A percentile compares a stretch with the other conserved stretches of the same genome.
These are phyloP conservation scores for Hypoxylon cercidicola DNA, from an alignment of 495 filamentous ascomycete species.

Conservation along the genomic window DNA sequence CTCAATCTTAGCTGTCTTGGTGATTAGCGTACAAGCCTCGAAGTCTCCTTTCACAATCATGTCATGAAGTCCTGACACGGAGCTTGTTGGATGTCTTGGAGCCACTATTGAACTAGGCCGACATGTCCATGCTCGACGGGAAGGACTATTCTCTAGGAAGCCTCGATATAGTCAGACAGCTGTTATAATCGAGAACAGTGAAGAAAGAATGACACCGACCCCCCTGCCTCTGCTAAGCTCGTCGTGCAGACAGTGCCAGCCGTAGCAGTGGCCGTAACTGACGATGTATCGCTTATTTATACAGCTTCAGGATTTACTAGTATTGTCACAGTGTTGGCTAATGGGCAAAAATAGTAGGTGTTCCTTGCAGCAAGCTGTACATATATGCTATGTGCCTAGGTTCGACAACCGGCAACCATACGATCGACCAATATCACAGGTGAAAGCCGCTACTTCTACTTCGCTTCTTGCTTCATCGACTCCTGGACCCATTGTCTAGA, in stretches of 20 bases:
- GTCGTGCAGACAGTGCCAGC: not conserved
- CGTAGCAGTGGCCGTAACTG: not conserved
- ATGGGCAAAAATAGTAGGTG: not conserved
- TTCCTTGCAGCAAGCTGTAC: too few relatives aligned
- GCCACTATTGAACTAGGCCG: not conserved
- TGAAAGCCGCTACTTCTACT: constrained; percentile 31
- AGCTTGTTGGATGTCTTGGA: not conserved
- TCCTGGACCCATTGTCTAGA: constrained; percentile 68
- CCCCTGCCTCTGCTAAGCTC: not conserved
- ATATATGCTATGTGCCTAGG: too few relatives aligned
- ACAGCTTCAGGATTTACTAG: not conserved
- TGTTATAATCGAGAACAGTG: too few relatives aligned
- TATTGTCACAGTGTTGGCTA: not conserved
- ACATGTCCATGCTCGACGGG: not conserved
- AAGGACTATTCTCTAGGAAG: too few relatives aligned
- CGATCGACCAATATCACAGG: too few relatives aligned
- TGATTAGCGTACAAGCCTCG: not conserved
- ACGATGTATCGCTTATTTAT: not conserved
- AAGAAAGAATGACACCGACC: not conserved
- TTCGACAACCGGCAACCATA: too few relatives aligned
- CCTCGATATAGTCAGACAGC: too few relatives aligned
- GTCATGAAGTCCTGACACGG: too few relatives aligned
- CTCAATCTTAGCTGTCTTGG: too few relatives aligned
- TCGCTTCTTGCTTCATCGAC: constrained; percentile 68
- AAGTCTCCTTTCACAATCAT: too few relatives aligned